Evolutionary conservation across 1,284 basidiomycete species (phyloP), one percentile per base, ranked within the genome.

Genomic region (Puccinia triticina): DNA sequence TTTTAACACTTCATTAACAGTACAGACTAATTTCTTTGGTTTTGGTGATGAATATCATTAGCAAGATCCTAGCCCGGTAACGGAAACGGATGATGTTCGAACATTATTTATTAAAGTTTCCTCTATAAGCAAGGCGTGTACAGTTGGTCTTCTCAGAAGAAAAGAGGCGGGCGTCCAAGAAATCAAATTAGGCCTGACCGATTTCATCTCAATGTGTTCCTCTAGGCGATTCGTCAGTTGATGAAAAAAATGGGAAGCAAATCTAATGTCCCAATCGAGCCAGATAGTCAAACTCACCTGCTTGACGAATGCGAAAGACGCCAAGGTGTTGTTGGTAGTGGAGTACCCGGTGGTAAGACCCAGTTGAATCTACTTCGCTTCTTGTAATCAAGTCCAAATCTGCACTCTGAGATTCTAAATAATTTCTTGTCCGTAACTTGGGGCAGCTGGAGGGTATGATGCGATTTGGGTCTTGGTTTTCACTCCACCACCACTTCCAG

Each of bases 381-480:
- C 64, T 43, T 67, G 11, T 2, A 50, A 50, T 16, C 29, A 32
- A 16, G 37, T 29, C 48, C 26, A 14, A 57, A n/a, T 14, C 48
- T 3, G 18, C 43, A n/a, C 48, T 46, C 26, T 16, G 8, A 40
- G 4, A 43, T 48, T 78, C 46, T 69, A 23, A 53, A 37, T 26
- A 12, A 16, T 48, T 74, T 7, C 12, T 50, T 61, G 26, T 61
- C 14, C 34, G 26, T 11, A 29, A n/a, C 8, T 21, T n/a, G 46
- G 40, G 34, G 16, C 34, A 75, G 80, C 97, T 40, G 97, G 97
- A 4, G 97, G 97, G 0, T 99, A 94, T 87, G 97, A 99, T 86
- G 97, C 97, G 0, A 91, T 99, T 79, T 99, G 95, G 93, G 89
- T 99, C 11, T 90, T 99, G 21, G 90, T 94, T 8, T 90, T 92